phyloP scores from a whole-genome alignment of 169 alveolate genomes.

The Plasmodium fragile region DNA sequence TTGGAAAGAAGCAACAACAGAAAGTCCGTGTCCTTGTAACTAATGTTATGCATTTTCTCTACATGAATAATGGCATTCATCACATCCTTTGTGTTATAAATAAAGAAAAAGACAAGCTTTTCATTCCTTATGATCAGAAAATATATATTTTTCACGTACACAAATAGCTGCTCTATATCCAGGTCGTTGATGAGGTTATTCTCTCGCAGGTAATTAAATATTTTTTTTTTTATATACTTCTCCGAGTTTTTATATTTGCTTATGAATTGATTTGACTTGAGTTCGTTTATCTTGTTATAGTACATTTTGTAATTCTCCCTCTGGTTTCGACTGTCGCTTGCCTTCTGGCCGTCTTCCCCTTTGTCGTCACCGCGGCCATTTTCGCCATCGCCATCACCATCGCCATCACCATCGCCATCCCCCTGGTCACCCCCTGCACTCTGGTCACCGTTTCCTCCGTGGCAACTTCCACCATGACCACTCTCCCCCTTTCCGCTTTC shows the following conservation, averaged over 20 bases:
- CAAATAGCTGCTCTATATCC: conserved; percentile 10
- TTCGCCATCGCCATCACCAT: not conserved
- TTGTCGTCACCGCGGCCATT: not conserved
- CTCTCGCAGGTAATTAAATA: conserved; percentile 34
- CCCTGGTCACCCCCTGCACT: not conserved
- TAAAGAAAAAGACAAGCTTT: conserved; percentile 16
- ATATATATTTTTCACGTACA: conserved; percentile 36
- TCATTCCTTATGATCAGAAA: conserved; percentile 34
- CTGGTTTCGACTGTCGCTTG: no score
- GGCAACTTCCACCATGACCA: not conserved
- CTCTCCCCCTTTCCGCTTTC: not conserved
- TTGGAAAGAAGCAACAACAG: conserved; percentile 15
- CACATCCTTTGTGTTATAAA: conserved; percentile 30
- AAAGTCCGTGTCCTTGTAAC: conserved; percentile 25
- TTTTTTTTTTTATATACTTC: conserved; percentile 31
- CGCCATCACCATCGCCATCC: not conserved
- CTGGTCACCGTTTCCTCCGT: not conserved
- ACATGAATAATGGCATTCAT: conserved; percentile 29
- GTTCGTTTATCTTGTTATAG: conserved; percentile 26
- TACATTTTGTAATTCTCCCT: conserved; percentile 17
- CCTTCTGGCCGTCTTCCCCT: not conserved
- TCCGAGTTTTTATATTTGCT: conserved; percentile 20
- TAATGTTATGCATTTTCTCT: conserved; percentile 11
- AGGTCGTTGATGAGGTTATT: conserved; percentile 19
- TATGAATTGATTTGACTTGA: conserved; percentile 20